Conservation (phyloP, 140 eudicot species). For the Anethum foeniculum region DNA sequence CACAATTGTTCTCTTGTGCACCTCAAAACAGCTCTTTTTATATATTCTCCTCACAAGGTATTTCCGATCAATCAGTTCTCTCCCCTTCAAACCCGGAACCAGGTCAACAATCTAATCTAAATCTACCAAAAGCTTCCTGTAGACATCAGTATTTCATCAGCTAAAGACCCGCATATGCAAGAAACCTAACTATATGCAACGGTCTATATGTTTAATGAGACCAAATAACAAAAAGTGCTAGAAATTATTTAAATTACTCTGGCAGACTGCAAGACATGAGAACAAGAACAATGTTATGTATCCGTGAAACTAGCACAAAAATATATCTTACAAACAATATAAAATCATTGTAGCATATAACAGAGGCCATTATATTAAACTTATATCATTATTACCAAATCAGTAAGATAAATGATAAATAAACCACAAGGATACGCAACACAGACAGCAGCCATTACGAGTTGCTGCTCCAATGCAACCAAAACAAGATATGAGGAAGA, state of each 20-base stretch:
- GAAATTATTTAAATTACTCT: neutral
- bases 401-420: neutral
- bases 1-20: neutral
- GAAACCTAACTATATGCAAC: neutral
- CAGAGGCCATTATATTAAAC: neutral
- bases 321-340: neutral
- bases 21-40: neutral
- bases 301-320: neutral
- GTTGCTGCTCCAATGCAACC: conserved; percentile 90
- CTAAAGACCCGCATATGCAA: neutral
- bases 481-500: conserved; percentile 68
- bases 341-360: neutral
- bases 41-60: neutral
- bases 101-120: neutral
- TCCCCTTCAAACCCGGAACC: neutral
- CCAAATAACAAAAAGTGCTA: neutral
- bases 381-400: neutral
- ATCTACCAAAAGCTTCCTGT: neutral
- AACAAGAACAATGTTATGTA: neutral
- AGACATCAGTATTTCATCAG: neutral
- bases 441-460: conserved; percentile 82
- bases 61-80: neutral
- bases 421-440: conserved; percentile 66
- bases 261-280: neutral
- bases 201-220: neutral